These are phyloP conservation scores for Globisporangium perplexum DNA, from an alignment of 352 stramenopile species.

Conservation along the genomic window DNA sequence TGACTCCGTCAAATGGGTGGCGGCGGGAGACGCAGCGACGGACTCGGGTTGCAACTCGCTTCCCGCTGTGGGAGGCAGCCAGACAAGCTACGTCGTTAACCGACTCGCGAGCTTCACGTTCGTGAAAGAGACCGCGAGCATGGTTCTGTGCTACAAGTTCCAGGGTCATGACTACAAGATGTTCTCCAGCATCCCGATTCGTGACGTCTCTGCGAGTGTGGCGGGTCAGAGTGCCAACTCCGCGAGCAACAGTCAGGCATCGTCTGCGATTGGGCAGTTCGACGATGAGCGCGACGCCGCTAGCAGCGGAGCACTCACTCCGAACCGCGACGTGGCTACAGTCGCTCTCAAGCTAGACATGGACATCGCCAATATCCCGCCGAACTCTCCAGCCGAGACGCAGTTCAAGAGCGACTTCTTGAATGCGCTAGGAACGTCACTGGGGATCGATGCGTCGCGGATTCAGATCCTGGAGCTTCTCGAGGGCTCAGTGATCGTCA, in stretches of 20 bases:
- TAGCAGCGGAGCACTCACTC: constrained; percentile 26
- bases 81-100: constrained; percentile 26
- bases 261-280: constrained; percentile 10
- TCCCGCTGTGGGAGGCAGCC: constrained; percentile 32
- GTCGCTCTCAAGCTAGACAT: constrained; percentile 51
- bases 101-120: constrained; percentile 38
- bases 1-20: constrained; percentile 54
- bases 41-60: constrained; percentile 42
- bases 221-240: not conserved
- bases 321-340: constrained; percentile 42
- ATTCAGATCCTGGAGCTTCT: constrained; percentile 46
- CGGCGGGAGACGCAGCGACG: constrained; percentile 9
- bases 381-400: constrained; percentile 39
- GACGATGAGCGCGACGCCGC: constrained; percentile 25
- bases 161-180: constrained; percentile 43
- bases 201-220: constrained; percentile 21
- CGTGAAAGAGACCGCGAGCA: constrained; percentile 21
- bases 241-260: constrained; percentile 6
- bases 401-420: constrained; percentile 46
- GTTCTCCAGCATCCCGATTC: constrained; percentile 33
- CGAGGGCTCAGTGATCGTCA: constrained; percentile 58
- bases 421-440: constrained; percentile 20
- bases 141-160: constrained; percentile 64
- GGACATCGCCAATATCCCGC: constrained; percentile 45
- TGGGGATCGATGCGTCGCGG: constrained; percentile 41